Base-by-base conservation (phyloP, 1,284 basidiomycete genomes). In the Cryptococcus sp. region DNA sequence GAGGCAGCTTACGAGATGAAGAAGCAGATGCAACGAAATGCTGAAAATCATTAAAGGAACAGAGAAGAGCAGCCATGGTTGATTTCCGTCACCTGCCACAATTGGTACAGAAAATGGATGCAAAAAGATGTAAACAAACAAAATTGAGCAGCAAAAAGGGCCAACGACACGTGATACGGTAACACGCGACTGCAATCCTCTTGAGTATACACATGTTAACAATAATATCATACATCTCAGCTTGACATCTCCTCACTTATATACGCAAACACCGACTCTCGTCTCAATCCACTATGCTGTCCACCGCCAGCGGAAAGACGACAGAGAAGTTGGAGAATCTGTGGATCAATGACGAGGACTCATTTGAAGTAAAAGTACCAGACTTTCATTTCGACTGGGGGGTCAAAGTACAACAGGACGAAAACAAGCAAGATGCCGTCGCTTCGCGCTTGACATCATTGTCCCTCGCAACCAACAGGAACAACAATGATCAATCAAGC, bases 341-440 rank as follows among this genome's bases (percentile, higher is more conserved):
- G 8, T 47, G 47, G 45, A 62, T 64, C 22, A 58, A 63, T 13
- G 69, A 68, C 17, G 69, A 73, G 22, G 67, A 73, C 16, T 67
- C 67, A 3, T 62, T 73, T 38, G 68, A 69, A 40, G 60, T 71
- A 7, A 58, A 67, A 19, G 55, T 68, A 10, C 73, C 73, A 1
- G 69, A 74, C 55, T 74, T 75, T 38, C 67, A 75, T 47, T 75
- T 69, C 46, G 68, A 73, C 38, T 75, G 69, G 68, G 63, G 54
- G 38, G 49, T 66, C 8, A 55, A 59, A 43, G 45, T 65, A 54
- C 54, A 53, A 17, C 26, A 34, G 29, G 60, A 54, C 17, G 58
- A 58, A 47, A 52, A 11, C 11, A 49, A 57, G 22, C 37, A 51
- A 17, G 53, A 52, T 16, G 34, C 38, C 19, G 51, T 3, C 20